Conservation (phyloP, 768 basidiomycete genomes). For the Boletus rubescentipes region DNA sequence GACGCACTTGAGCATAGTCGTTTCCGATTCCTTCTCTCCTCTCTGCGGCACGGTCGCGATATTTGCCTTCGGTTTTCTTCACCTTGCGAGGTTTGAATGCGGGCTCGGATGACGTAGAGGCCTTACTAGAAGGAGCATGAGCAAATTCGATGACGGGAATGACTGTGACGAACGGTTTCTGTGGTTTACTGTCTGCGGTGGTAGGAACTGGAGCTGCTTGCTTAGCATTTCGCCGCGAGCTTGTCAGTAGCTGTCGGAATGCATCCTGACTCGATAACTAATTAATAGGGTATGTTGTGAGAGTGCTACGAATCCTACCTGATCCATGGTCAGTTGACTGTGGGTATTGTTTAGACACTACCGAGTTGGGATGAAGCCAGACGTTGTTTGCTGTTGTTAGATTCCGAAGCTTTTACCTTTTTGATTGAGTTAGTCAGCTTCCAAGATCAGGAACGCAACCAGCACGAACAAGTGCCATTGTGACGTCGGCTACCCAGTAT, state of each 20-base stretch:
- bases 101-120: slow-evolving; percentile 51
- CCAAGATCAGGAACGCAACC: background rate
- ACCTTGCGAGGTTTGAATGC: slow-evolving; percentile 83
- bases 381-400: slow-evolving; percentile 32
- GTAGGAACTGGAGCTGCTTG: background rate
- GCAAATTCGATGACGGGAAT: background rate
- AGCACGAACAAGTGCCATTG: background rate
- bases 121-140: slow-evolving; percentile 38
- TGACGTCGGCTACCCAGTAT: background rate
- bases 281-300: background rate
- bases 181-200: background rate
- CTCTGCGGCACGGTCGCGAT: slow-evolving; percentile 77
- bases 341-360: no score
- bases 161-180: slow-evolving; percentile 18
- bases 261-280: slow-evolving; percentile 46
- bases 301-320: slow-evolving; percentile 14
- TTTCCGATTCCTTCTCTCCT: slow-evolving; percentile 62
- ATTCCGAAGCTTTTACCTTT: slow-evolving; percentile 23
- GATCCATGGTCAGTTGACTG: slow-evolving; percentile 22
- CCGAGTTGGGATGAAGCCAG: background rate
- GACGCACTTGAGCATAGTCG: slow-evolving; percentile 69
- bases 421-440: slow-evolving; percentile 5
- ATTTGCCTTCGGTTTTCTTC: slow-evolving; percentile 57
- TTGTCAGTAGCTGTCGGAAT: slow-evolving; percentile 52
- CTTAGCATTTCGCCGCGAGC: slow-evolving; percentile 24